Conservation (phyloP, 441 rosid species). For the Adansonia madagascariensis region DNA sequence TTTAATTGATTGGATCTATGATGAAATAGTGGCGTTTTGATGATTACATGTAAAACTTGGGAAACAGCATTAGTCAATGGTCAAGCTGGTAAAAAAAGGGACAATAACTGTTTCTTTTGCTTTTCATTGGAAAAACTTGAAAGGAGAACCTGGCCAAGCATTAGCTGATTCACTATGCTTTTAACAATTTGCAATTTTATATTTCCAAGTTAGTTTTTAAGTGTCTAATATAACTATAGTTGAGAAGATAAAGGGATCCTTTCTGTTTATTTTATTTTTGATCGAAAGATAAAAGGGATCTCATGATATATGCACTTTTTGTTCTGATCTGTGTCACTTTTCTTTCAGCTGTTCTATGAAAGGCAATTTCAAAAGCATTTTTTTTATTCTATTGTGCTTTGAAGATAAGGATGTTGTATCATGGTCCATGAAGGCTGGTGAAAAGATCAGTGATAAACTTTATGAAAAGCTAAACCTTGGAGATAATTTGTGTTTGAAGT, state of each 20-base stretch:
- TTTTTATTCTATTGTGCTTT: neutral
- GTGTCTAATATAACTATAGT: conserved; percentile 1
- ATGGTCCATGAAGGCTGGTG: neutral
- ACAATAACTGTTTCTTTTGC: conserved; percentile 28
- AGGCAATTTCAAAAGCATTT: neutral
- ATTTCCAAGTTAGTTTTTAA: neutral
- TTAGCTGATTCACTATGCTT: conserved; percentile 9
- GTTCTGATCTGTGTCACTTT: conserved; percentile 9
- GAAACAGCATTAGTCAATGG: conserved; percentile 22
- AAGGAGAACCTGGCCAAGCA: conserved; percentile 33
- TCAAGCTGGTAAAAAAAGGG: conserved; percentile 23
- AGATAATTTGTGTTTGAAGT: neutral
- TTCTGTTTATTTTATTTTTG: neutral
- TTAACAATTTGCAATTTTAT: conserved; percentile 22
- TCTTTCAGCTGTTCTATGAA: neutral
- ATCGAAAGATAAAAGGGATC: conserved; percentile 10
- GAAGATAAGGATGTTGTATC: neutral
- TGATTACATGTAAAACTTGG: conserved; percentile 23
- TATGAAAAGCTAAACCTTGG: conserved; percentile 9
- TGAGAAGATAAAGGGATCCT: neutral
- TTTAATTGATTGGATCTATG: conserved; percentile 38
- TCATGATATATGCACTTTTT: conserved; percentile 5
- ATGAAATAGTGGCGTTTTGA: conserved; percentile 32
- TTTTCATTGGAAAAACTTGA: conserved; percentile 25
- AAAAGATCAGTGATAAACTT: neutral